Evolutionary conservation across 1,284 basidiomycete genomes (phyloP).

Genomic region (Lignosus rhinocerotis): DNA sequence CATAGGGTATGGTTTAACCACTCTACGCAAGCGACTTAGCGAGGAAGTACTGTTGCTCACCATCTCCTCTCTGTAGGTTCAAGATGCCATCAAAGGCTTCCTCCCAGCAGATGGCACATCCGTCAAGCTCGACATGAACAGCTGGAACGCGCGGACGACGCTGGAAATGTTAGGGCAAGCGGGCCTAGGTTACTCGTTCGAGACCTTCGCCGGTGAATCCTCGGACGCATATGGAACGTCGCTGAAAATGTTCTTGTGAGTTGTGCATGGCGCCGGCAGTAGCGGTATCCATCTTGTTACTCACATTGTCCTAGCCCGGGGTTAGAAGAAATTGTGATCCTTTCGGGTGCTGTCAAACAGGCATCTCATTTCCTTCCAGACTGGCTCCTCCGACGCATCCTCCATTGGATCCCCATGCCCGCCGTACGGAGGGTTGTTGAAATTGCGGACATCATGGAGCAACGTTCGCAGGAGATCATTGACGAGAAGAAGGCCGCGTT

Average conservation of each 20-base stretch:
- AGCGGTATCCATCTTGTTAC: background rate
- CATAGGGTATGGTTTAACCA: background rate
- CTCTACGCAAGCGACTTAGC: background rate
- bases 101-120: constrained; percentile 13
- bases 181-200: constrained; percentile 40
- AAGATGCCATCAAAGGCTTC: constrained; percentile 20
- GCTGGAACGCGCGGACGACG: constrained; percentile 35
- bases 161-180: constrained; percentile 40
- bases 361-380: background rate
- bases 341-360: background rate
- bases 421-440: background rate
- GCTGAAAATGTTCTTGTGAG: constrained; percentile 22
- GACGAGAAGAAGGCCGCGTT: constrained; percentile 35
- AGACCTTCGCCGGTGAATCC: constrained; percentile 29
- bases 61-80: constrained; percentile 9
- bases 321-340: background rate
- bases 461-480: constrained; percentile 39
- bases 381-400: background rate
- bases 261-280: background rate
- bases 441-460: constrained; percentile 39
- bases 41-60: background rate
- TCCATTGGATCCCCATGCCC: background rate
- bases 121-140: constrained; percentile 34
- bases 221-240: constrained; percentile 26
- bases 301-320: background rate